Evolutionary conservation across 768 basidiomycete genomes (phyloP).

Genomic region (Trichaptum fuscoviolaceum): DNA sequence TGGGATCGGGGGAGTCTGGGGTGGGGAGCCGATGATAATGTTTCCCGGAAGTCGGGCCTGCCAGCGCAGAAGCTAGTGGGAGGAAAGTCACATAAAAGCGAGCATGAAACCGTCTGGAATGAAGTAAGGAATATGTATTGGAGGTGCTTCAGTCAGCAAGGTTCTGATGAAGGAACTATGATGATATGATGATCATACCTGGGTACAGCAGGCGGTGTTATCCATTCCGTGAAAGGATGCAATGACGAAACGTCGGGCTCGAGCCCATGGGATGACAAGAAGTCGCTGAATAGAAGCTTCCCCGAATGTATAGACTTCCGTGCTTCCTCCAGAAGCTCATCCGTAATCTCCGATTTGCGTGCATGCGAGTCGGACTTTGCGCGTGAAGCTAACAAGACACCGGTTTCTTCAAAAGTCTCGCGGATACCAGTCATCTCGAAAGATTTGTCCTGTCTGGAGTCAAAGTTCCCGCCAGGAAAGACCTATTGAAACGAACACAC

Average conservation of each 20-base stretch:
- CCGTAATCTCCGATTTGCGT: slow-evolving; percentile 21
- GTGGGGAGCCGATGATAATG: slow-evolving; percentile 58
- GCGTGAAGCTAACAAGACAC: slow-evolving; percentile 51
- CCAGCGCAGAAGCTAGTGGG: slow-evolving; percentile 28
- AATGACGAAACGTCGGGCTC: slow-evolving; percentile 40
- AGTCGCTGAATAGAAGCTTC: slow-evolving; percentile 43
- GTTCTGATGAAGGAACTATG: neutral
- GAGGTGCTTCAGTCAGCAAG: slow-evolving; percentile 6
- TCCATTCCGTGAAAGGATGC: slow-evolving; percentile 71
- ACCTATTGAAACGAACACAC: slow-evolving; percentile 41
- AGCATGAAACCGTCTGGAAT: slow-evolving; percentile 61
- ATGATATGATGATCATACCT: slow-evolving; percentile 32
- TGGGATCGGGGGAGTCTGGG: slow-evolving; percentile 31
- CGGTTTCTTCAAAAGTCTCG: slow-evolving; percentile 76
- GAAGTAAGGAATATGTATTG: too few relatives aligned
- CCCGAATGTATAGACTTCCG: slow-evolving; percentile 53
- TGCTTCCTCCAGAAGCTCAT: slow-evolving; percentile 43
- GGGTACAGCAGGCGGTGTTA: slow-evolving; percentile 53
- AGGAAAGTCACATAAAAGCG: slow-evolving; percentile 68
- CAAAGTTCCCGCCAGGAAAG: slow-evolving; percentile 71
- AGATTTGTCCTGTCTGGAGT: slow-evolving; percentile 52
- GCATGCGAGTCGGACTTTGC: slow-evolving; percentile 15
- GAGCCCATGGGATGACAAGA: slow-evolving; percentile 43
- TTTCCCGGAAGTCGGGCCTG: slow-evolving; percentile 47
- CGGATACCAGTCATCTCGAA: slow-evolving; percentile 61